Conservation (phyloP, 805 yeast genomes). For the Candida coleopterorum region DNA sequence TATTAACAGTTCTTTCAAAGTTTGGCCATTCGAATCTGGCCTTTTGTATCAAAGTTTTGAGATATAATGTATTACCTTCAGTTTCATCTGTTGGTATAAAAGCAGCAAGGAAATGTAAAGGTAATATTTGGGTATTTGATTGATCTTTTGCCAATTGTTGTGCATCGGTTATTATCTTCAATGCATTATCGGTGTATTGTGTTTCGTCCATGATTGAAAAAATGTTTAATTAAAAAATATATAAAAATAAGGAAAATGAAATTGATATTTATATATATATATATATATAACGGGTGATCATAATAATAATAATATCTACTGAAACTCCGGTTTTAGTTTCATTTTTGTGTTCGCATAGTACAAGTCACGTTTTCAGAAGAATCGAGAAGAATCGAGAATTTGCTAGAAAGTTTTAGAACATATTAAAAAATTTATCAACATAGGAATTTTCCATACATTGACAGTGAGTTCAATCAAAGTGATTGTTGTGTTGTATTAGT, state of each 20-base stretch:
- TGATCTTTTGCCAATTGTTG: constrained; percentile 79
- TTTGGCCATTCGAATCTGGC: constrained; percentile 84
- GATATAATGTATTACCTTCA: constrained; percentile 45
- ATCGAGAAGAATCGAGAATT: constrained; percentile 1
- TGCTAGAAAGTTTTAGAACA: constrained; percentile 10
- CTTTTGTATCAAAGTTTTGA: constrained; percentile 78
- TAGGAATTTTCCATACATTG: too few relatives aligned
- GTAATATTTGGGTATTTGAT: constrained; percentile 75
- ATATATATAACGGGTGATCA: background rate
- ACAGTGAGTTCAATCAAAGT: too few relatives aligned
- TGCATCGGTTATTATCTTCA: constrained; percentile 74
- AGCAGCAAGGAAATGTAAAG: constrained; percentile 90
- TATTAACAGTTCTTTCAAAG: constrained; percentile 77
- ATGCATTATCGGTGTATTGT: constrained; percentile 92
- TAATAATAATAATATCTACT: too few relatives aligned
- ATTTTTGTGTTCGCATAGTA: too few relatives aligned
- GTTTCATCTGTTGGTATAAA: constrained; percentile 64
- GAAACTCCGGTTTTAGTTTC: too few relatives aligned
- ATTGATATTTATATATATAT: background rate
- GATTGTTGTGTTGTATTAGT: too few relatives aligned
- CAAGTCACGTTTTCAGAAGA: too few relatives aligned
- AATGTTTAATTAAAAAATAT: background rate
- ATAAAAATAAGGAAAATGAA: background rate
- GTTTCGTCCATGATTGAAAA: constrained; percentile 49
- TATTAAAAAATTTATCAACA: too few relatives aligned